Percentiles rank a stretch among this genome's conserved stretches.
These are phyloP conservation scores for Apiotrichum akiyoshidainum DNA, from an alignment of 1,284 basidiomycete species.

Conservation along the genomic window DNA sequence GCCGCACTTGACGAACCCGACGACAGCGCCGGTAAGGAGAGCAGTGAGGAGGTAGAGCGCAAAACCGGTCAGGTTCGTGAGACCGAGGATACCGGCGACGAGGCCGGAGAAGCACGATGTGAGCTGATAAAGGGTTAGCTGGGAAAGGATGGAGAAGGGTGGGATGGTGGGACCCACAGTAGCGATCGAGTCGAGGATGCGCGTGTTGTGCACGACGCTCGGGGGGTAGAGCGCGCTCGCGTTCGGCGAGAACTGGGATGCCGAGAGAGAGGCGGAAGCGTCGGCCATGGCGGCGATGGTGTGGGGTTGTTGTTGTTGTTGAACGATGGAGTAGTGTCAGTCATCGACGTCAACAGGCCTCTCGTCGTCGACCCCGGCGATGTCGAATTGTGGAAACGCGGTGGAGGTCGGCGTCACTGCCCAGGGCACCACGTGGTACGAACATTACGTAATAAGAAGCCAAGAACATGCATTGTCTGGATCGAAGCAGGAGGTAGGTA, in stretches of 20 bases:
- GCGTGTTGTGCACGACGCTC: constrained; percentile 67
- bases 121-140: constrained; percentile 48
- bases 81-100: constrained; percentile 76
- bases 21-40: constrained; percentile 62
- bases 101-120: constrained; percentile 78
- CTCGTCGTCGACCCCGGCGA: too few relatives aligned
- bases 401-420: too few relatives aligned
- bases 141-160: background rate
- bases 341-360: too few relatives aligned
- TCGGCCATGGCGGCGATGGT: background rate
- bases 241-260: constrained; percentile 34
- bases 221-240: constrained; percentile 60
- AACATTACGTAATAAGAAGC: too few relatives aligned
- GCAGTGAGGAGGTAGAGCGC: constrained; percentile 68
- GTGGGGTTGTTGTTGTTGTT: background rate
- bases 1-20: constrained; percentile 65
- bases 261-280: constrained; percentile 24
- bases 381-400: too few relatives aligned
- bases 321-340: background rate
- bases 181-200: constrained; percentile 52
- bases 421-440: too few relatives aligned
- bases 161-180: constrained; percentile 30
- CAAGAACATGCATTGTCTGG: too few relatives aligned
- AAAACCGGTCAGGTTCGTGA: constrained; percentile 78
- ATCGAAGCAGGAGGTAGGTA: too few relatives aligned